Evolutionary conservation across 805 yeast species (phyloP).

Genomic region (Yarrowia sp.): DNA sequence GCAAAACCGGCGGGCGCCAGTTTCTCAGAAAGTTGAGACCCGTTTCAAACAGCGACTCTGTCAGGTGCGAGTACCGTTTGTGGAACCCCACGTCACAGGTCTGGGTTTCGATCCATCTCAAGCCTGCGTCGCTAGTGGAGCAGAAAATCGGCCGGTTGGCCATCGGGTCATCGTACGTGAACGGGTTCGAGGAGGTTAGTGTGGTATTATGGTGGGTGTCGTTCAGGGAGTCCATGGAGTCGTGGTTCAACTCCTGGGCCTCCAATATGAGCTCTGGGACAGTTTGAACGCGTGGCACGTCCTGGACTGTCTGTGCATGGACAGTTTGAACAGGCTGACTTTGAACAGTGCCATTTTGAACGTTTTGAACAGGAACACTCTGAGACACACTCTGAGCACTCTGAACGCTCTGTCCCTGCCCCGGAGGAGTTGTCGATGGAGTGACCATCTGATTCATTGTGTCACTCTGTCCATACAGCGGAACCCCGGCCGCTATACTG

Average conservation of each 20-base stretch:
- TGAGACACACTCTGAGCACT: not conserved
- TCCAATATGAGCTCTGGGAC: not conserved
- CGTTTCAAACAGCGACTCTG: not conserved
- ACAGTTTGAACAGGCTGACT: not conserved
- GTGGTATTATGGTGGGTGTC: not conserved
- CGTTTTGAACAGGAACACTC: not conserved
- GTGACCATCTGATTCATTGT: not conserved
- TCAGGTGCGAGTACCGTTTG: conserved; percentile 17
- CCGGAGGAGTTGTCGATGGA: not conserved
- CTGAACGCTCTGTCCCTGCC: not conserved
- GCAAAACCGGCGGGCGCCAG: not conserved
- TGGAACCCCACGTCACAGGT: conserved; percentile 32
- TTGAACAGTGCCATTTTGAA: not conserved
- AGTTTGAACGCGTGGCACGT: not conserved
- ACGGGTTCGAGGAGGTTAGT: not conserved
- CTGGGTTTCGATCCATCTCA: conserved; percentile 26
- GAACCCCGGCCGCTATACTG: too few species aligned
- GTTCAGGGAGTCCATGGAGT: not conserved
- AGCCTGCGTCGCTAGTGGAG: conserved; percentile 1
- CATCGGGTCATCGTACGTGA: conserved; percentile 8
- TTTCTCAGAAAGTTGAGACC: not conserved
- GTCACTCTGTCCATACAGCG: too few species aligned
- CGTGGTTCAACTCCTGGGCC: not conserved
- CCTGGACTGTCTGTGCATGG: too few species aligned
- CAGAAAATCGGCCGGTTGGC: conserved; percentile 16